phyloP scores from a whole-genome alignment of 371 early-diverging fungal genomes.

The Lichtheimia ornata region DNA sequence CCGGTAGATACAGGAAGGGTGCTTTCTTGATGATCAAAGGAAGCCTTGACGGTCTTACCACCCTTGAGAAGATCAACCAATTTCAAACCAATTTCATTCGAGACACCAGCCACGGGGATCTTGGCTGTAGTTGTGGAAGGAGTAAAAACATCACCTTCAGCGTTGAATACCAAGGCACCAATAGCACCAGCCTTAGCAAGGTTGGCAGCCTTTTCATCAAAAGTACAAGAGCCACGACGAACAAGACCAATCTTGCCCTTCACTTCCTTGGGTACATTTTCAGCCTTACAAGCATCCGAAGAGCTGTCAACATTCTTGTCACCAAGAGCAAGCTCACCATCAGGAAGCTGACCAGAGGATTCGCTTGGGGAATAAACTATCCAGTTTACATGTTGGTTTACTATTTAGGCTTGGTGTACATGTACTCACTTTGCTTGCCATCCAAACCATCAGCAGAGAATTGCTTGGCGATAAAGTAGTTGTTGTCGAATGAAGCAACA shows the following conservation, averaged over 20 bases:
- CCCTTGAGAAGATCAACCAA: conserved; percentile 15
- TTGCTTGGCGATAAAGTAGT: conserved; percentile 21
- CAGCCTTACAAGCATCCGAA: conserved; percentile 17
- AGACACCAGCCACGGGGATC: conserved; percentile 39
- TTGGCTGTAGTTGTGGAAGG: conserved; percentile 13
- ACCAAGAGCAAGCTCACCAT: conserved; percentile 20
- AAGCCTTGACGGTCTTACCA: conserved; percentile 6
- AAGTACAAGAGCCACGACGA: conserved; percentile 58
- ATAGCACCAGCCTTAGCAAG: conserved; percentile 47
- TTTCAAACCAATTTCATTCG: conserved; percentile 21
- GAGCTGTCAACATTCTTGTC: conserved; percentile 14
- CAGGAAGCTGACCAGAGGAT: conserved; percentile 10
- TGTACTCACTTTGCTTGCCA: conserved; percentile 5
- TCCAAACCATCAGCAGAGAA: conserved; percentile 17
- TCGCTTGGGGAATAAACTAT: background rate
- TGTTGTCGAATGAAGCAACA: conserved; percentile 62
- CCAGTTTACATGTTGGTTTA: background rate
- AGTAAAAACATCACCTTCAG: conserved; percentile 13
- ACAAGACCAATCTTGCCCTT: conserved; percentile 47
- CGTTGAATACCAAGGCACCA: conserved; percentile 52
- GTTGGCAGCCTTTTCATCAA: conserved; percentile 47
- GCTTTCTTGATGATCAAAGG: conserved; percentile 5
- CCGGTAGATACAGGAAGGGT: conserved; percentile 25
- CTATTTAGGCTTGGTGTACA: background rate
- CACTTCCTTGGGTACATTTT: conserved; percentile 17